Conservation (phyloP, 2,329 filamentous ascomycete species). For the Phaeoacremonium minimum region DNA sequence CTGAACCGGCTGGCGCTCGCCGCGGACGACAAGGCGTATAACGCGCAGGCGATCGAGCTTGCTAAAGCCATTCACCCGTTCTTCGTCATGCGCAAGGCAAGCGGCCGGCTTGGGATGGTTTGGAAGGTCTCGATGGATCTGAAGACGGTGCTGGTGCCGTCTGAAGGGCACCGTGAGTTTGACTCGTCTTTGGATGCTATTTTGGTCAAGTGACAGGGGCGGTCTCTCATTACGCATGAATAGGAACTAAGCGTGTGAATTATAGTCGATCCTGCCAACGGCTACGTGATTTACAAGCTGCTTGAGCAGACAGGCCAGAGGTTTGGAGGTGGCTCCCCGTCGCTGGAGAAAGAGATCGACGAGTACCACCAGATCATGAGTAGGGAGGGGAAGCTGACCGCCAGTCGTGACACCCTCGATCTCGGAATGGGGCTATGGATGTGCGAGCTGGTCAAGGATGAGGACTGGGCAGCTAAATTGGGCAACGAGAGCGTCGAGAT, state of each 20-base stretch:
- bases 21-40: constrained; percentile 32
- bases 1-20: constrained; percentile 49
- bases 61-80: constrained; percentile 40
- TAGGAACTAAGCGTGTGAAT: too few species aligned
- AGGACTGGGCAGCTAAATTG: constrained; percentile 41
- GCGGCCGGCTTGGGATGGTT: constrained; percentile 30
- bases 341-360: constrained; percentile 41
- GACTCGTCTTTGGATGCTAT: too few species aligned
- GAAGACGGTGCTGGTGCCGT: constrained; percentile 36
- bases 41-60: constrained; percentile 12
- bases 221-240: too few species aligned
- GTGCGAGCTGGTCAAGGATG: constrained; percentile 42
- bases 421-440: constrained; percentile 58
- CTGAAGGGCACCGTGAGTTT: constrained; percentile 50
- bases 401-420: constrained; percentile 48
- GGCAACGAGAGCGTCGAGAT: constrained; percentile 20
- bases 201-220: too few species aligned
- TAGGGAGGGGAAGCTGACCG: constrained; percentile 33
- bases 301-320: constrained; percentile 34
- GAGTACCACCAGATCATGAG: constrained; percentile 46
- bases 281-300: constrained; percentile 44
- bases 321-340: constrained; percentile 17
- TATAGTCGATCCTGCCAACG: constrained; percentile 54
- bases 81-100: constrained; percentile 33
- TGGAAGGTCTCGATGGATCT: constrained; percentile 54